phyloP scores from a whole-genome alignment of 345 rosid species.

The Bruguiera sexangula region DNA sequence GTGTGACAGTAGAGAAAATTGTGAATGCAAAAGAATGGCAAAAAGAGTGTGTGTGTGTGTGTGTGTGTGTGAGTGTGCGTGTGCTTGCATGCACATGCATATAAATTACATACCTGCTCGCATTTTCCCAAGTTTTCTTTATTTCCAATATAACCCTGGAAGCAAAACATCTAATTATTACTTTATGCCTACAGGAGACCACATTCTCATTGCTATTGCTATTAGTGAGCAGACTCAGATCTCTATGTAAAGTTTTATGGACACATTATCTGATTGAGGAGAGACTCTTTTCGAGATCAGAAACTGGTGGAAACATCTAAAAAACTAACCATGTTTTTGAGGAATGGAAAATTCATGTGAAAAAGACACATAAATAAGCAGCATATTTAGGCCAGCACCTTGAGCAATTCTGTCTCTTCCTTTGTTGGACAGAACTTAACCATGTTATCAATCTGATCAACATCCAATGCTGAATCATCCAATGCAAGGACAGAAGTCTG shows the following conservation, averaged over 20 bases:
- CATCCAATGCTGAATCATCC: slow-evolving; percentile 71
- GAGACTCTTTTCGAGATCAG: neutral
- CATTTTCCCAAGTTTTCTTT: slow-evolving; percentile 73
- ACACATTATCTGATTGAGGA: neutral
- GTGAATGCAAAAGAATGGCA: slow-evolving; percentile 5
- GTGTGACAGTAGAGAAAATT: neutral
- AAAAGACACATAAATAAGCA: neutral
- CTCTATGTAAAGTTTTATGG: neutral
- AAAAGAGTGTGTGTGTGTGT: no score
- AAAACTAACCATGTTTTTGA: neutral
- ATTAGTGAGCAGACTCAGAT: neutral
- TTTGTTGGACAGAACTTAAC: slow-evolving; percentile 83
- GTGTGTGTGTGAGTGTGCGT: no score
- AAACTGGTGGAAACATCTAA: neutral
- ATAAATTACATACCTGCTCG: slow-evolving; percentile 54
- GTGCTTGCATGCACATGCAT: neutral
- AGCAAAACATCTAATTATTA: neutral
- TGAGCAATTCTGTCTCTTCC: slow-evolving; percentile 72
- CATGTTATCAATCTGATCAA: slow-evolving; percentile 79
- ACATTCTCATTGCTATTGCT: neutral
- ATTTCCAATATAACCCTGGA: slow-evolving; percentile 59
- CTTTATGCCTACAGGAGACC: neutral
- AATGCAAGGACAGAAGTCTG: slow-evolving; percentile 74
- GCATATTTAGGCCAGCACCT: slow-evolving; percentile 35
- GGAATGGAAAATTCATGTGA: neutral